phyloP scores from a whole-genome alignment of 352 stramenopile species.

The Peronospora belbahrii region DNA sequence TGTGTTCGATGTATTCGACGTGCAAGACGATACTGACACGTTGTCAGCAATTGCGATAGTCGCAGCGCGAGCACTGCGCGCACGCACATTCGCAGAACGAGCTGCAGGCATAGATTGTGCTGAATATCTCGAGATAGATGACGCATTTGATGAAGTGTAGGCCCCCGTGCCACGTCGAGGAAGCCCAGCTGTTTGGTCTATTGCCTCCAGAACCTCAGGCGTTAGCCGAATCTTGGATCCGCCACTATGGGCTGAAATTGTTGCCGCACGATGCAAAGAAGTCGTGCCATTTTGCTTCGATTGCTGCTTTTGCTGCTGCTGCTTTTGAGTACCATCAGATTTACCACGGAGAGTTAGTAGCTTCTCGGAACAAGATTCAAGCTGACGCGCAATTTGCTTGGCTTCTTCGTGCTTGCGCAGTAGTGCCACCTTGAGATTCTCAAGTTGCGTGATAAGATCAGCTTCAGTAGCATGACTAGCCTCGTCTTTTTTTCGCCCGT shows the following conservation, averaged over 20 bases:
- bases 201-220: slow-evolving; percentile 47
- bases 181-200: slow-evolving; percentile 45
- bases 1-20: slow-evolving; percentile 39
- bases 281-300: slow-evolving; percentile 11
- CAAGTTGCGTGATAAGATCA: slow-evolving; percentile 54
- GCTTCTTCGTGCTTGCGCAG: slow-evolving; percentile 74
- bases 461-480: slow-evolving; percentile 27
- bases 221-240: slow-evolving; percentile 42
- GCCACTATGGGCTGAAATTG: slow-evolving; percentile 12
- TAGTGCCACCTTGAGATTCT: slow-evolving; percentile 55
- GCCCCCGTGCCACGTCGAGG: slow-evolving; percentile 35
- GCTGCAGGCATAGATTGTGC: slow-evolving; percentile 29
- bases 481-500: slow-evolving; percentile 35
- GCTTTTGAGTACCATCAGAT: not conserved
- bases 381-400: slow-evolving; percentile 50
- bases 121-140: slow-evolving; percentile 57
- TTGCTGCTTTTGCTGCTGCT: slow-evolving; percentile 14
- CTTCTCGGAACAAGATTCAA: slow-evolving; percentile 47
- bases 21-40: slow-evolving; percentile 50
- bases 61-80: slow-evolving; percentile 27
- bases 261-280: slow-evolving; percentile 3
- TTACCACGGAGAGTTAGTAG: slow-evolving; percentile 34
- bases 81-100: slow-evolving; percentile 20
- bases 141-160: slow-evolving; percentile 58
- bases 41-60: slow-evolving; percentile 34